These are phyloP conservation scores for Ustilago hordei DNA, from an alignment of 1,284 basidiomycete genomes.

Conservation along the genomic window DNA sequence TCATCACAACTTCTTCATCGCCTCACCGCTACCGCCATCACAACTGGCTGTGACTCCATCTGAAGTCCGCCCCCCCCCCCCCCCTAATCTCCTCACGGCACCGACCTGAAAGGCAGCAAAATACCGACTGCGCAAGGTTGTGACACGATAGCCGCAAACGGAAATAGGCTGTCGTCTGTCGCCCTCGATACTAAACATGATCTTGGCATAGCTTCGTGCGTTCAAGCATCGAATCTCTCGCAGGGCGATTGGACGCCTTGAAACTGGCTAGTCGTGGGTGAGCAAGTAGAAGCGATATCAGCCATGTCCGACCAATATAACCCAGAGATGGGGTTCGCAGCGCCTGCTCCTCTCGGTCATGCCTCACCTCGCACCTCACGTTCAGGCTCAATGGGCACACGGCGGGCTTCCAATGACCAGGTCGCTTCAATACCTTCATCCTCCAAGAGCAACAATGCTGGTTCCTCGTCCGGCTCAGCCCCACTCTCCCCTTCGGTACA, in stretches of 20 bases:
- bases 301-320: conserved; percentile 8
- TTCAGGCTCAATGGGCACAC: neutral
- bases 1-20: neutral
- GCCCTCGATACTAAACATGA: neutral
- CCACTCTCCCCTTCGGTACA: conserved; percentile 20
- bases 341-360: neutral
- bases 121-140: neutral
- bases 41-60: neutral
- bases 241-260: conserved; percentile 1
- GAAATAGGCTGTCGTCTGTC: neutral
- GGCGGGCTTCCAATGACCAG: conserved; percentile 1
- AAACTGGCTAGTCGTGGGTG: neutral
- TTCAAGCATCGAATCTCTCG: neutral
- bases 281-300: neutral
- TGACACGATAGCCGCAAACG: neutral
- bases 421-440: conserved; percentile 16
- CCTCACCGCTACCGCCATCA: neutral
- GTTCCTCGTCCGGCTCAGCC: conserved; percentile 1
- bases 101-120: neutral
- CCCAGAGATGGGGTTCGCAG: neutral
- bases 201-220: neutral
- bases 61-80: neutral
- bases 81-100: neutral
- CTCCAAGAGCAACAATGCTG: neutral
- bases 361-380: neutral